A percentile compares a stretch with the other conserved stretches of the same genome.
Evolutionary conservation across 768 basidiomycete species (phyloP).

Genomic region (Calocybe gangraenosa): DNA sequence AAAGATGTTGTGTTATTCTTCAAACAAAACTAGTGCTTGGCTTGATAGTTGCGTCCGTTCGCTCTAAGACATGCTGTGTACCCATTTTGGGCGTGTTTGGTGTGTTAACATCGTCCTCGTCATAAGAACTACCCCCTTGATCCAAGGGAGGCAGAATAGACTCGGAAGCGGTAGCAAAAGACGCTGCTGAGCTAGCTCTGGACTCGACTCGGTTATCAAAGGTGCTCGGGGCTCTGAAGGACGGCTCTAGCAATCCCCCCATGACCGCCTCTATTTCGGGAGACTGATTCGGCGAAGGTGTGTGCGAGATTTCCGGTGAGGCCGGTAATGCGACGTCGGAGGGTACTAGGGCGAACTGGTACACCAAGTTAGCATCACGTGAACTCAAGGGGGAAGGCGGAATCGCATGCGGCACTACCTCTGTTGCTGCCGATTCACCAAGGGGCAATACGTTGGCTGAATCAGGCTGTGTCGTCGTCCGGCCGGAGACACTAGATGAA

Average conservation of each 20-base stretch:
- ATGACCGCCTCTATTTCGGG: background rate
- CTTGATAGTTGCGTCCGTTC: constrained; percentile 5
- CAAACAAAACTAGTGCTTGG: too few species aligned
- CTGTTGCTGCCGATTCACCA: too few species aligned
- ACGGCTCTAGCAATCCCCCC: background rate
- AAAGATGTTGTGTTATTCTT: too few species aligned
- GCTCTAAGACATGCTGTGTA: constrained; percentile 5
- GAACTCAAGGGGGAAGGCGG: too few species aligned
- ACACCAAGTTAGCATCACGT: too few species aligned
- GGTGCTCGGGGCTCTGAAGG: constrained; percentile 11
- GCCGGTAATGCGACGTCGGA: background rate
- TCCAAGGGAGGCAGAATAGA: constrained; percentile 15
- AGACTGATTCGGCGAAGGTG: constrained; percentile 1
- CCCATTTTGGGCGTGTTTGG: constrained; percentile 15
- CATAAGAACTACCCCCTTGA: constrained; percentile 1
- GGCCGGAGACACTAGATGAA: too few species aligned
- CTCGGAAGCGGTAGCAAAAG: constrained; percentile 31
- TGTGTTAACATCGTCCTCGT: constrained; percentile 5
- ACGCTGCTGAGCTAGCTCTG: constrained; percentile 23
- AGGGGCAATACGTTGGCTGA: too few species aligned
- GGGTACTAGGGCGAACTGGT: constrained; percentile 4
- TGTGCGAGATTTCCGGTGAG: background rate
- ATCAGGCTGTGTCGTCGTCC: background rate
- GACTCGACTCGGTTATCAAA: constrained; percentile 5
- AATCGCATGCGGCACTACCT: too few species aligned